A percentile compares a stretch with the other conserved stretches of the same genome.
Conservation (phyloP, 352 stramenopile genomes). For the Pythium plurisporium region DNA sequence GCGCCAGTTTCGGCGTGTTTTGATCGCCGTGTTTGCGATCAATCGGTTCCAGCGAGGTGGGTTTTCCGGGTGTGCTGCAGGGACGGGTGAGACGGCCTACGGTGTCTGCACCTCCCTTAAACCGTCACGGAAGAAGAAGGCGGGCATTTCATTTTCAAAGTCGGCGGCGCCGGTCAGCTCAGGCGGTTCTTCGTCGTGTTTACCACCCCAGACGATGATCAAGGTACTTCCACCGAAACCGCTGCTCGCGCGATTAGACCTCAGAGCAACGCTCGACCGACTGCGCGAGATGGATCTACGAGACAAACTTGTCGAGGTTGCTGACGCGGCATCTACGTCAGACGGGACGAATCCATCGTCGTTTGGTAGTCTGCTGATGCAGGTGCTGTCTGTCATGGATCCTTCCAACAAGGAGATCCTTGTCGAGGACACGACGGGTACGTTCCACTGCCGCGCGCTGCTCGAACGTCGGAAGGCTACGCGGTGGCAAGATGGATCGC, state of each 20-base stretch:
- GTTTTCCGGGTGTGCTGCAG: background rate
- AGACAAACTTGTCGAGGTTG: conserved; percentile 28
- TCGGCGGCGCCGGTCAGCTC: background rate
- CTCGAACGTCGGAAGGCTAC: conserved; percentile 30
- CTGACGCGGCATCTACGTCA: conserved; percentile 15
- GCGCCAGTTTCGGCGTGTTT: conserved; percentile 38
- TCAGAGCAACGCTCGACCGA: conserved; percentile 35
- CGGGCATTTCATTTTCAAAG: no score
- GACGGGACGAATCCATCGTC: background rate
- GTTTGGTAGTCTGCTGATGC: conserved; percentile 36
- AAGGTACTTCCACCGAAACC: conserved; percentile 37
- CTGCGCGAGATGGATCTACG: conserved; percentile 32
- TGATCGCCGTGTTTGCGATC: conserved; percentile 63
- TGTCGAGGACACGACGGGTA: conserved; percentile 34
- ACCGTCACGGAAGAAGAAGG: conserved; percentile 22
- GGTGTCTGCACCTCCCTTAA: conserved; percentile 42
- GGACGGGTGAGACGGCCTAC: conserved; percentile 20
- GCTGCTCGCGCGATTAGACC: conserved; percentile 25
- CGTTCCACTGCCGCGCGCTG: conserved; percentile 51
- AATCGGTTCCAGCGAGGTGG: conserved; percentile 49
- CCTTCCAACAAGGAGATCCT: conserved; percentile 34
- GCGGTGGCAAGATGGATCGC: conserved; percentile 6
- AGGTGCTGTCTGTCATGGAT: conserved; percentile 43
- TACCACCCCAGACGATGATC: conserved; percentile 31
- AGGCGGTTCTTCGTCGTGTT: background rate